Conservation (phyloP, 139 green algal genomes). For the Monoraphidium neglectum region DNA sequence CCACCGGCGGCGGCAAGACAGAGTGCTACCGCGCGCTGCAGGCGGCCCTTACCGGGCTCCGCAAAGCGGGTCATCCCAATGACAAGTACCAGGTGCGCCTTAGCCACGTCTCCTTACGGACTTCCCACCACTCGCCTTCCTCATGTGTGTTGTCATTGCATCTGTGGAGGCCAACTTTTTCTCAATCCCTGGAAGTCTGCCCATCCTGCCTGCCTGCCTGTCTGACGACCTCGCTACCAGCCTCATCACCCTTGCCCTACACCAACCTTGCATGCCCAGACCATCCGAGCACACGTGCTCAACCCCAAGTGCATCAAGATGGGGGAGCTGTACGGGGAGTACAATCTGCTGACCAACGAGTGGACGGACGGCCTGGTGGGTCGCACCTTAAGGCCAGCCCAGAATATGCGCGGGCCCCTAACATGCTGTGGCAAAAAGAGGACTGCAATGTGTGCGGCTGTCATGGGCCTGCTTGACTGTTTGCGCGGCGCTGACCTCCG, state of each 20-base stretch:
- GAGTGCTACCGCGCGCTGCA: constrained; percentile 71
- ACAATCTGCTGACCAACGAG: constrained; percentile 84
- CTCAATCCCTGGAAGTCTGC: too few relatives aligned
- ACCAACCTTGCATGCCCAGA: constrained; percentile 25
- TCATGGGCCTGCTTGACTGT: too few relatives aligned
- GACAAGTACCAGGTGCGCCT: constrained; percentile 52
- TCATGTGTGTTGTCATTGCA: not conserved
- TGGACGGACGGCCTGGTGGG: constrained; percentile 81
- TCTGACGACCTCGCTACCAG: too few relatives aligned
- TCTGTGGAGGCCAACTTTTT: too few relatives aligned
- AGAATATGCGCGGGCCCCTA: too few relatives aligned
- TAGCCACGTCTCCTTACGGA: too few relatives aligned
- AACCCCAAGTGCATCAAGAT: constrained; percentile 94
- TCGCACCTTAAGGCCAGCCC: too few relatives aligned
- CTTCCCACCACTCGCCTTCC: not conserved
- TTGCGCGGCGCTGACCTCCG: not conserved
- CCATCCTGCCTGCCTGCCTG: too few relatives aligned
- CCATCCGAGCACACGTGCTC: constrained; percentile 60
- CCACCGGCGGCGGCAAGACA: constrained; percentile 77
- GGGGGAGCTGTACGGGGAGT: constrained; percentile 91
- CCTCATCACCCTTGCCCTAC: too few relatives aligned
- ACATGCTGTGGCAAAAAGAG: too few relatives aligned
- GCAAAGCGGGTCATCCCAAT: constrained; percentile 43
- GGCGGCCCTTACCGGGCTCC: constrained; percentile 61
- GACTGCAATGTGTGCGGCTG: not conserved